Percentiles rank a stretch among this genome's conserved stretches.
Evolutionary conservation across 1,139 yeast genomes (phyloP).

Genomic region (Taphrina deformans): DNA sequence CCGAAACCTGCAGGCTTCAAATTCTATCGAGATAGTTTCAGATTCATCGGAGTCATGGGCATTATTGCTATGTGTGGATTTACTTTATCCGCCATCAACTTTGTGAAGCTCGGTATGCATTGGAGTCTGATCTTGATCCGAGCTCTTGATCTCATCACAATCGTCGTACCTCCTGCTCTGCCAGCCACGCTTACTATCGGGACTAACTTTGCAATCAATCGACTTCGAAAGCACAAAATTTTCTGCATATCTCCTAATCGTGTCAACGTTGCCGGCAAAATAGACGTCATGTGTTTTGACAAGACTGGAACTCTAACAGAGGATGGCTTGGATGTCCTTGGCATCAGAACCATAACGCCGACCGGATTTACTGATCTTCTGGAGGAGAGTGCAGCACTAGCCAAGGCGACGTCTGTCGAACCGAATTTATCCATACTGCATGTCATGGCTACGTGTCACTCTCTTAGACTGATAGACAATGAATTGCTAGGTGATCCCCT

Average conservation of each 20-base stretch:
- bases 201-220: constrained; percentile 80
- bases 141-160: constrained; percentile 89
- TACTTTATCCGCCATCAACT: constrained; percentile 75
- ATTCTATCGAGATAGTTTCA: constrained; percentile 89
- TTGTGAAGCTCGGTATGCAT: constrained; percentile 62
- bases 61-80: constrained; percentile 82
- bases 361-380: constrained; percentile 50
- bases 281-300: constrained; percentile 89
- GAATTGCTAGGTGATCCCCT: constrained; percentile 90
- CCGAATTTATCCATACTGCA: constrained; percentile 41
- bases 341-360: constrained; percentile 62
- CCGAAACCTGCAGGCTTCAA: constrained; percentile 94
- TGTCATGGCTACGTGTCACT: constrained; percentile 81
- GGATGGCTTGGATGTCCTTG: constrained; percentile 90
- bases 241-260: constrained; percentile 85
- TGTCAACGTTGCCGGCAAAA: constrained; percentile 90
- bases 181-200: constrained; percentile 98
- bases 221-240: constrained; percentile 67
- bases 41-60: constrained; percentile 93
- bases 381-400: constrained; percentile 24
- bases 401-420: constrained; percentile 15
- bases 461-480: constrained; percentile 72
- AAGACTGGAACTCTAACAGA: constrained; percentile 97
- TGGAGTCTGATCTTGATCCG: constrained; percentile 62
- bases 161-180: constrained; percentile 96